Evolutionary conservation across 768 basidiomycete species (phyloP).

Genomic region (Leucosporidium yakuticum): DNA sequence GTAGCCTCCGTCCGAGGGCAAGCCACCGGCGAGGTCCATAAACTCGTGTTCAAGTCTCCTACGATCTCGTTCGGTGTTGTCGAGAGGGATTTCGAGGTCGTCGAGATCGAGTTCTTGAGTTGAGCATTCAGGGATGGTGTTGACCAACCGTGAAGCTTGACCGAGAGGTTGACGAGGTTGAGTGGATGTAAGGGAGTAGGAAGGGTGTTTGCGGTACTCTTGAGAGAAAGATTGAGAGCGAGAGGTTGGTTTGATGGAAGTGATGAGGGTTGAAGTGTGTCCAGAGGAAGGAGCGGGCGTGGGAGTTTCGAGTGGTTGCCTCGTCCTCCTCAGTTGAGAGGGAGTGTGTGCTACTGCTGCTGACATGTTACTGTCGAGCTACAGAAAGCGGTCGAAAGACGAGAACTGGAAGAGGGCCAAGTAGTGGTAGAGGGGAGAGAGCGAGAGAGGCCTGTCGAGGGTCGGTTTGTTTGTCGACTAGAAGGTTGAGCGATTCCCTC

Average conservation of each 20-base stretch:
- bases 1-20: background rate
- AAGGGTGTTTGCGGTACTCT: background rate
- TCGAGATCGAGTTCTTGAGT: background rate
- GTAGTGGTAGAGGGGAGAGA: too few relatives aligned
- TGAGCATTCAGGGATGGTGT: too few relatives aligned
- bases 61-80: conserved; percentile 28
- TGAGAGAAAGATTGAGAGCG: conserved; percentile 4
- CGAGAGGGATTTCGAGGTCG: conserved; percentile 17
- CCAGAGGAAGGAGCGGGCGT: conserved; percentile 15
- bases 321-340: background rate
- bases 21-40: background rate
- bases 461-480: background rate
- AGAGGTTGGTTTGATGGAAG: conserved; percentile 9
- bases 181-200: background rate
- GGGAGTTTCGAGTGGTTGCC: conserved; percentile 16
- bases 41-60: conserved; percentile 18
- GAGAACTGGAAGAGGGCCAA: too few relatives aligned
- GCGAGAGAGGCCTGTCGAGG: conserved; percentile 4
- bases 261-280: conserved; percentile 7
- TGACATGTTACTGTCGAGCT: too few relatives aligned
- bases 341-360: background rate
- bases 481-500: too few relatives aligned
- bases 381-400: too few relatives aligned
- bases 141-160: background rate
- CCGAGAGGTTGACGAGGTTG: conserved; percentile 2